These are phyloP conservation scores for Fusarium lyarnte DNA, from an alignment of 2,329 filamentous ascomycete genomes.

Conservation along the genomic window DNA sequence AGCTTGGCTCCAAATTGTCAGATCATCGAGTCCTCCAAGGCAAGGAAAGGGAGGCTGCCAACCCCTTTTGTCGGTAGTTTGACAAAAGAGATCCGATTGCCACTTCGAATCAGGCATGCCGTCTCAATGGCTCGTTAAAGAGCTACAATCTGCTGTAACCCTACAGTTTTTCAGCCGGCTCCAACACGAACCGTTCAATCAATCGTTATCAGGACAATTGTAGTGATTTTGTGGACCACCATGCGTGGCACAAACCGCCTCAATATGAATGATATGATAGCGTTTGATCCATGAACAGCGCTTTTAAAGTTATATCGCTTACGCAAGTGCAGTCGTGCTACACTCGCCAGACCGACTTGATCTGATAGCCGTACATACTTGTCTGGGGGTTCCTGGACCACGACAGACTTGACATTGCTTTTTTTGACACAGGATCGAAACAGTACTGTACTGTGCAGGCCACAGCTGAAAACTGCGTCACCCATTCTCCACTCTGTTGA, in stretches of 20 bases:
- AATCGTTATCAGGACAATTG: not conserved
- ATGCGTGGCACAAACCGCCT: not conserved
- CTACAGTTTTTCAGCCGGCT: conserved; percentile 10
- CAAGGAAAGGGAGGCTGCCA: conserved; percentile 29
- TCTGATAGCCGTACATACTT: not conserved
- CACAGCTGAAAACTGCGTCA: conserved; percentile 33
- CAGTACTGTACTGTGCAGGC: conserved; percentile 4
- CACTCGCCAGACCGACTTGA: not conserved
- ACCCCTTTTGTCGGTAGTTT: conserved; percentile 17
- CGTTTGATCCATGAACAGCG: not conserved
- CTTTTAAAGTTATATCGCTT: not conserved
- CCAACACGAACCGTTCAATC: not conserved
- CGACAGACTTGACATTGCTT: conserved; percentile 20
- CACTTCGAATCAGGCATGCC: conserved; percentile 7
- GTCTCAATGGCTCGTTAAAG: conserved; percentile 3
- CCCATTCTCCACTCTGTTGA: conserved; percentile 9
- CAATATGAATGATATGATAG: not conserved
- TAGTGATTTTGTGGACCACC: not conserved
- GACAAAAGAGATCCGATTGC: conserved; percentile 17
- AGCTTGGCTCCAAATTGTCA: not conserved
- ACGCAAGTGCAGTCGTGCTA: not conserved
- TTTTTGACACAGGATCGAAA: conserved; percentile 15
- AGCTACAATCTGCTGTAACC: not conserved
- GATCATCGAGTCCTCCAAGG: conserved; percentile 2
- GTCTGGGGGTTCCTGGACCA: conserved; percentile 13